Evolutionary conservation across 73 alveolate species (phyloP).

Genomic region (Uronychia setigera): DNA sequence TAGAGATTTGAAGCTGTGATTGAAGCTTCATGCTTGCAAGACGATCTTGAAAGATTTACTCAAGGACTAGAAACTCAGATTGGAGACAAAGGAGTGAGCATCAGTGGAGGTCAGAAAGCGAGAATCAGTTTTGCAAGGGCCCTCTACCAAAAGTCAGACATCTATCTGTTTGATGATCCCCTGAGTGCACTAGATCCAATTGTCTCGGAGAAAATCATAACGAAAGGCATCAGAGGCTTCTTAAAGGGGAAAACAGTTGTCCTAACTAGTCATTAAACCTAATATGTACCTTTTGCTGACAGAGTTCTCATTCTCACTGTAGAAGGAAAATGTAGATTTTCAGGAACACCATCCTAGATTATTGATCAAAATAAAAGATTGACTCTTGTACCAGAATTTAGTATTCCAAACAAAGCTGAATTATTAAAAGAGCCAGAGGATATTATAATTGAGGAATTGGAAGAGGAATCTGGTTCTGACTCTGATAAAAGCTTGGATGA

Average conservation of each 20-base stretch:
- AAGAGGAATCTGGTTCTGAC: no score
- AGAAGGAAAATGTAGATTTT: slow-evolving; percentile 4
- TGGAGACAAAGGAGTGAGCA: slow-evolving; percentile 70
- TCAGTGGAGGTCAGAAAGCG: slow-evolving; percentile 71
- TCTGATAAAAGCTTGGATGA: no score
- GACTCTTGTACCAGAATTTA: no score
- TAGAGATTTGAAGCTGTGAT: slow-evolving; percentile 34
- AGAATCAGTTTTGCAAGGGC: slow-evolving; percentile 69
- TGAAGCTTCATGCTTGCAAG: slow-evolving; percentile 27
- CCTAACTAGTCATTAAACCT: slow-evolving; percentile 63
- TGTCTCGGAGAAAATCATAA: not conserved
- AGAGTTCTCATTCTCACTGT: slow-evolving; percentile 30
- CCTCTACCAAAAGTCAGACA: slow-evolving; percentile 44
- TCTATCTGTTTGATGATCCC: slow-evolving; percentile 55
- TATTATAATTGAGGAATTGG: no score
- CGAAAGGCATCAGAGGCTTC: not conserved
- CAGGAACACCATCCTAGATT: not conserved
- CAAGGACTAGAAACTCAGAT: slow-evolving; percentile 57
- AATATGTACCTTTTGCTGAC: slow-evolving; percentile 33
- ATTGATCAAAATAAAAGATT: no score
- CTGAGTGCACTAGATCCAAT: slow-evolving; percentile 39
- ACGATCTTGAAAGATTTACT: slow-evolving; percentile 39
- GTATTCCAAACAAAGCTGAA: not conserved
- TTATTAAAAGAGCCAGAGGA: not conserved
- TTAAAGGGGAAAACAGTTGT: slow-evolving; percentile 46